Percentiles rank a stretch among this genome's conserved stretches.
Conservation (phyloP, 768 basidiomycete species). For the Coprinopsis sp. region DNA sequence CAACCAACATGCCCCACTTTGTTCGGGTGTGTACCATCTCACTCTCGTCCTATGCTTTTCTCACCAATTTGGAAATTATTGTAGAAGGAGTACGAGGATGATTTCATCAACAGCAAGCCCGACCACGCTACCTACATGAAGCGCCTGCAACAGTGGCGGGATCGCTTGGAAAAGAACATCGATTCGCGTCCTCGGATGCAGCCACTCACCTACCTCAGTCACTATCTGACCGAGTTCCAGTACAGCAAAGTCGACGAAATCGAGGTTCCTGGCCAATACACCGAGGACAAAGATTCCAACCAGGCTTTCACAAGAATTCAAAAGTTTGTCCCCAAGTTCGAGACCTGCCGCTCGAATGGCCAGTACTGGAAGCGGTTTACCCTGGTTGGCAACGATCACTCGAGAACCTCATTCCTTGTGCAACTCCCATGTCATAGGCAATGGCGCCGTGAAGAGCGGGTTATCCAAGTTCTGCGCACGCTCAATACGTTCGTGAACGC, state of each 20-base stretch:
- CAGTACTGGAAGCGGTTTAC: slow-evolving; percentile 87
- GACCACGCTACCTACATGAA: slow-evolving; percentile 84
- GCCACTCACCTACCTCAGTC: slow-evolving; percentile 80
- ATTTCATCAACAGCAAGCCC: slow-evolving; percentile 78
- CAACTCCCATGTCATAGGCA: slow-evolving; percentile 84
- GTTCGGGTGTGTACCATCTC: slow-evolving; percentile 45
- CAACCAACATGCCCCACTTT: slow-evolving; percentile 49
- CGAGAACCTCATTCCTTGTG: slow-evolving; percentile 84
- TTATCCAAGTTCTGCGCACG: slow-evolving; percentile 89
- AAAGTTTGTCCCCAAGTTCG: slow-evolving; percentile 86
- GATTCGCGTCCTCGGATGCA: slow-evolving; percentile 82
- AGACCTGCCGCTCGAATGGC: slow-evolving; percentile 83
- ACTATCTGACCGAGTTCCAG: slow-evolving; percentile 96
- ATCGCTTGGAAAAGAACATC: slow-evolving; percentile 79
- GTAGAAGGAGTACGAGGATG: slow-evolving; percentile 86
- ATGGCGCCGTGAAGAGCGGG: slow-evolving; percentile 86
- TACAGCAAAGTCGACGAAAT: slow-evolving; percentile 97
- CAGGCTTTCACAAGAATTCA: slow-evolving; percentile 87
- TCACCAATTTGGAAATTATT: slow-evolving; percentile 4
- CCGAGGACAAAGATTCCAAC: slow-evolving; percentile 96
- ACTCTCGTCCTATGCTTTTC: not conserved
- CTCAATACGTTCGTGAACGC: slow-evolving; percentile 71
- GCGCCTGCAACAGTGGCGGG: slow-evolving; percentile 89
- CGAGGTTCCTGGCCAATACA: slow-evolving; percentile 98
- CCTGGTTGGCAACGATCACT: slow-evolving; percentile 86